These are phyloP conservation scores for Schwanniomyces vanrijiae DNA, from an alignment of 805 yeast genomes.

Conservation along the genomic window DNA sequence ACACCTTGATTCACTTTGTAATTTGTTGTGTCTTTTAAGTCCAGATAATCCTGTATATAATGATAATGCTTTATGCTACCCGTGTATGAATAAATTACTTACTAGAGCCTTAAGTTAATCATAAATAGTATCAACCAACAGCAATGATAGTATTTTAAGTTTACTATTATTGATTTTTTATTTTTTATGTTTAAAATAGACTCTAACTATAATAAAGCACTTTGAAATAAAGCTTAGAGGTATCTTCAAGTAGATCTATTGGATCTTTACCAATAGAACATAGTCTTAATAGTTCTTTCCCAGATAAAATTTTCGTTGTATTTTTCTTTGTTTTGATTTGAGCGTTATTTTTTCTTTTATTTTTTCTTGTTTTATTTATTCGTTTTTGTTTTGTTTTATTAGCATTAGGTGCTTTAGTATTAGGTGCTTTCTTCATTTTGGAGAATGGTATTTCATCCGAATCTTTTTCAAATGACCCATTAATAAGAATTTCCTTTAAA, in stretches of 20 bases:
- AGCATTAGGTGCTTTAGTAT: no score
- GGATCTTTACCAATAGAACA: slow-evolving; percentile 14
- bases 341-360: neutral
- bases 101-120: no score
- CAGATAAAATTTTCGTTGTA: neutral
- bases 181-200: no score
- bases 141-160: no score
- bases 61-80: no score
- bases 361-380: neutral
- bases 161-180: no score
- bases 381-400: neutral
- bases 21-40: neutral
- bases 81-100: no score
- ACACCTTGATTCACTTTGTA: neutral
- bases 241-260: slow-evolving; percentile 8
- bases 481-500: neutral
- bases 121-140: no score
- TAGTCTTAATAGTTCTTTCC: slow-evolving; percentile 5
- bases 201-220: neutral
- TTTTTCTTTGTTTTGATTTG: neutral
- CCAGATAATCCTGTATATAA: no score
- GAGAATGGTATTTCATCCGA: neutral
- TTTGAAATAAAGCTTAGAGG: neutral
- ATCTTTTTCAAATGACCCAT: neutral
- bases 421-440: neutral